phyloP scores from a whole-genome alignment of 163 green algal genomes.

The Scenedesmus sp. region DNA sequence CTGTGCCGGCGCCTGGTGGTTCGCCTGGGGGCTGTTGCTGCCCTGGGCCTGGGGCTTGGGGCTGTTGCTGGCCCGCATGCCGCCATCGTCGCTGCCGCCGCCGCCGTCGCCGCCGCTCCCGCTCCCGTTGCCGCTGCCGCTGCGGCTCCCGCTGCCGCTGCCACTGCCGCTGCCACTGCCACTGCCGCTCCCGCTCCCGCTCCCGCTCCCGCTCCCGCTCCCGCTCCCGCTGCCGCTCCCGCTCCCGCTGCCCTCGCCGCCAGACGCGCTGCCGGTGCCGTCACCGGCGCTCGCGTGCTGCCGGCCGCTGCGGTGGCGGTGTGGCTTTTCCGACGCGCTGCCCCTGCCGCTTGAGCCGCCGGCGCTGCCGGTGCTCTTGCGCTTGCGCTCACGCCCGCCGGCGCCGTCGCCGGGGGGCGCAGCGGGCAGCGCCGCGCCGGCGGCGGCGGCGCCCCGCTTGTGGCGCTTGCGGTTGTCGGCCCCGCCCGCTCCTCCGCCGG shows the following conservation, averaged over 20 bases:
- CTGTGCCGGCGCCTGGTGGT: slow-evolving; percentile 3
- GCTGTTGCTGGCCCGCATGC: slow-evolving; percentile 16
- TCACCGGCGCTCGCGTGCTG: background rate
- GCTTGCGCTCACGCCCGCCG: no score
- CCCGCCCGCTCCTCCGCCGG: no score
- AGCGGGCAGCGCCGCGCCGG: no score
- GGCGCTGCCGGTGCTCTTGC: slow-evolving; percentile 11
- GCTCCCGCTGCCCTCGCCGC: background rate
- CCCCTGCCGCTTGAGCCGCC: background rate
- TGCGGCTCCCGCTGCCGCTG: background rate
- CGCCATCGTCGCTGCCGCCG: background rate
- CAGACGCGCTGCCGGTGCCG: background rate
- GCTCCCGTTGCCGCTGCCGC: background rate
- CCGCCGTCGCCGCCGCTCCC: slow-evolving; percentile 11
- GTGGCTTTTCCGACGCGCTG: slow-evolving; percentile 5
- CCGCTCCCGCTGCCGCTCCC: background rate
- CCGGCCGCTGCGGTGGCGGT: background rate
- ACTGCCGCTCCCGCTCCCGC: background rate
- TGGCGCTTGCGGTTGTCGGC: slow-evolving; percentile 14
- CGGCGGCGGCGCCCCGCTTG: no score
- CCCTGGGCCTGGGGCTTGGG: background rate
- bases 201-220: background rate
- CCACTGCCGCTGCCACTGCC: background rate
- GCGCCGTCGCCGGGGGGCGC: no score
- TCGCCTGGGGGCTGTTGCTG: slow-evolving; percentile 1